Base-by-base conservation (phyloP, 305 asterid genomes). In the Solanum hybrid region DNA sequence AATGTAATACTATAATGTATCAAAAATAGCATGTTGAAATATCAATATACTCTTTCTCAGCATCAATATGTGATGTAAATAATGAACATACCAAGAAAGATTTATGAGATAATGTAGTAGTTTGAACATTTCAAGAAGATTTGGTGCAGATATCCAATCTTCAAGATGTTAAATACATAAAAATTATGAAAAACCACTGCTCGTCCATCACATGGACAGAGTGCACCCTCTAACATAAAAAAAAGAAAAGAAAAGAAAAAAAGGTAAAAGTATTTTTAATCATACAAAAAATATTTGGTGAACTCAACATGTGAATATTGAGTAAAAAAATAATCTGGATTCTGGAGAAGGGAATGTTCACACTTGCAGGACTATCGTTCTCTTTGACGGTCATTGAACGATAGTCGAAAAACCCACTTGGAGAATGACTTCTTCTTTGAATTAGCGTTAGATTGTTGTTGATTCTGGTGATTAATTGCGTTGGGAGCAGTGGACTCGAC, bases 331-430 rank as follows among this genome's bases (percentile, higher is more conserved):
- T 46, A 56, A 81, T 9, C 34, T 86, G 72, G 29, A 16, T 9
- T 6, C 27, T 86, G 72, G 29, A 16, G 7, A 82, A 79, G 89
- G 89, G 64, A 29, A 51, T 35, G 90, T 87, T 87, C 90, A 79
- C 88, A 82, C 42, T 69, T n/a, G 73, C 91, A 66, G 87, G 89
- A 87, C 91, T 94, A 95, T 87, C 98, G 98, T 91, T 94, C 98
- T 60, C 92, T 93, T 85, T 94, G 94, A 11, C 95, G 95, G 24
- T 94, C 98, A 36, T 94, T 90, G 71, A 94, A 94, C 91, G 99
- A 96, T 89, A 94, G 95, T 71, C 96, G 93, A 92, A 97, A 95
- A 94, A 96, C 98, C 98, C 99, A 96, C 90, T 94, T 96, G 14
- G 92, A 91, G 46, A 93, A 92, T 34, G 92, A 87, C 92, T 92